Conservation (phyloP, 2,329 filamentous ascomycete species). For the Alternaria sp. region DNA sequence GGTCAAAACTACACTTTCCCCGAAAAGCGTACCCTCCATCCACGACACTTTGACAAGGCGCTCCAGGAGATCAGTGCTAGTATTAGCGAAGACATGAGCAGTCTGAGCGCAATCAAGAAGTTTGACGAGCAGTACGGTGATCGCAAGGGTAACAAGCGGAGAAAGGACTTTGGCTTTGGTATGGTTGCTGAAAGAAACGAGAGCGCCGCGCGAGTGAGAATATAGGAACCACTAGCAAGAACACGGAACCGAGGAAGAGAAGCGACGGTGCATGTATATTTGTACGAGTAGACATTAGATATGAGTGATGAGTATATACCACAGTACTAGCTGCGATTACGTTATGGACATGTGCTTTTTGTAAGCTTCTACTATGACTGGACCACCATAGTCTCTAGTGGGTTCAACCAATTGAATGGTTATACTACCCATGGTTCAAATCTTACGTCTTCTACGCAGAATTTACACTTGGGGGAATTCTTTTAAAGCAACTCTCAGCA, state of each 20-base stretch:
- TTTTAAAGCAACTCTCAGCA: not conserved
- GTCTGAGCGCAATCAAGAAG: slow-evolving; percentile 84
- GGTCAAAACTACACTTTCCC: slow-evolving; percentile 68
- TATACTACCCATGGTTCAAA: not conserved
- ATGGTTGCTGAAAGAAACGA: slow-evolving; percentile 40
- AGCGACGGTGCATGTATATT: not conserved
- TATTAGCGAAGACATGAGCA: slow-evolving; percentile 93
- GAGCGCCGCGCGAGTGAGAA: slow-evolving; percentile 44
- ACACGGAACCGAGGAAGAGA: not conserved
- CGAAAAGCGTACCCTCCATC: slow-evolving; percentile 70
- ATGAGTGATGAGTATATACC: not conserved
- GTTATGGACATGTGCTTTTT: not conserved
- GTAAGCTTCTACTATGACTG: not conserved
- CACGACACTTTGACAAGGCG: slow-evolving; percentile 83
- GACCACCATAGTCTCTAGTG: not conserved
- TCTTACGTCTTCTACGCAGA: not conserved
- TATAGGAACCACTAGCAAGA: slow-evolving; percentile 7
- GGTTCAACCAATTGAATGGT: not conserved
- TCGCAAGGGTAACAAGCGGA: slow-evolving; percentile 71
- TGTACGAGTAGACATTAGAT: slow-evolving; percentile 4
- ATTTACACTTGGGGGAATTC: not conserved
- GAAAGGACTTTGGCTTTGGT: slow-evolving; percentile 64
- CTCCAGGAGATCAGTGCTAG: slow-evolving; percentile 90
- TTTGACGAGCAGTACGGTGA: slow-evolving; percentile 97
- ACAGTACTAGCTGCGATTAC: not conserved